Base-by-base conservation (phyloP, 768 basidiomycete species). In the Cystobasidium ongulense region DNA sequence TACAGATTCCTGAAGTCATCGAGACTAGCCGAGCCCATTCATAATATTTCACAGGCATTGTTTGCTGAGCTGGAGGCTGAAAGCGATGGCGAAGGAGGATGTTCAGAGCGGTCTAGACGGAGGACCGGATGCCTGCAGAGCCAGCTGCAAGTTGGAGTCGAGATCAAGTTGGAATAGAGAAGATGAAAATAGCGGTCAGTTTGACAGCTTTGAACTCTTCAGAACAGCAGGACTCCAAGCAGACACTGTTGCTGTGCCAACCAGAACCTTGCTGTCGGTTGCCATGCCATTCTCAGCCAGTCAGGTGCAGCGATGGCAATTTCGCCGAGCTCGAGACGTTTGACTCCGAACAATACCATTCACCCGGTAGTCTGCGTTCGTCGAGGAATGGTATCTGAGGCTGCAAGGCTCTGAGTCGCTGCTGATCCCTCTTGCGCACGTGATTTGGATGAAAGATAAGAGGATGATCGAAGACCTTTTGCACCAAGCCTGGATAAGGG, bases 1-100 rank as follows among this genome's bases (percentile, higher is more conserved):
- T 29, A 71, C 68, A 71, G 21, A 71, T 71, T 23, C 23, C 53
- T 2, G 67, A 43, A 11, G 67, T 70, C 67, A 70, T 70, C 25
- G 68, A 71, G 50, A 71, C 68, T 5, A 71, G 54, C 35, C 68
- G 3, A 8, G 68, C 68, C 68, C 68, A 54, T 53, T 71, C 68
- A 4, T 5, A 7, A 59, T 71, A 71, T 38, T 27, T 46, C n/a
- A 71, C 53, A 38, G 53, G 33, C 68, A 71, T 70, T 4, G 4
- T 29, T 27, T 13, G 53, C 13, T 13, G 23, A n/a, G n/a, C 31
- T 63, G 17, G 57, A 31, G 57, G n/a, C n/a, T 13, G 11, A 59
- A 27, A 31, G 11, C 29, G 57, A 59, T 59, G 57, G 27, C n/a
- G n/a, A n/a, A n/a, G 29, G 53, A 57, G 8, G n/a, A n/a, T 57